Evolutionary conservation across 495 filamentous ascomycete species (phyloP).

Genomic region (Neurospora discreta): DNA sequence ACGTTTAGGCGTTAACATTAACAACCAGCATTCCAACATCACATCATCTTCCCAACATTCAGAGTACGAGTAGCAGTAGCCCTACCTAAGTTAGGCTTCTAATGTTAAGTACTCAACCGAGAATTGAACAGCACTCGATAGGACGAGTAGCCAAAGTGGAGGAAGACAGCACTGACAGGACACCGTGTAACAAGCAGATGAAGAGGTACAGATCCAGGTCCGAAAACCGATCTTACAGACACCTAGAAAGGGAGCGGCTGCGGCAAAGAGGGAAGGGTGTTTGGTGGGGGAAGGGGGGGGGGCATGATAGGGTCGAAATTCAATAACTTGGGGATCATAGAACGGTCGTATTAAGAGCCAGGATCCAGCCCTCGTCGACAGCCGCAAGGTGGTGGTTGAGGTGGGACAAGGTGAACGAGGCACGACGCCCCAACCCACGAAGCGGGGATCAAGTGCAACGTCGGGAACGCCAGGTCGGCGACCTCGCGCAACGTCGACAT

Average conservation of each 20-base stretch:
- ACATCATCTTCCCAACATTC: not conserved
- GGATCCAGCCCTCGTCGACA: not conserved
- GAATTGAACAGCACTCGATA: not conserved
- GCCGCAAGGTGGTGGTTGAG: not conserved
- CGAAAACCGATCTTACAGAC: not conserved
- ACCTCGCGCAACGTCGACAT: conserved; percentile 8
- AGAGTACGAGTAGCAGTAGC: not conserved
- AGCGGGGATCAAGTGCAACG: not conserved
- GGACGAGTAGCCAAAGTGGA: not conserved
- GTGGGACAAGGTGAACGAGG: not conserved
- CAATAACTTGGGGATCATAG: not conserved
- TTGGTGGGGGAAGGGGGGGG: too few relatives aligned
- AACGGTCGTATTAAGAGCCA: not conserved
- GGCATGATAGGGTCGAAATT: not conserved
- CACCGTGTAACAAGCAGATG: not conserved
- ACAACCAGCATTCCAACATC: not conserved
- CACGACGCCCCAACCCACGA: not conserved
- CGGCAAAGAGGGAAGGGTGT: not conserved
- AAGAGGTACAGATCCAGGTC: not conserved
- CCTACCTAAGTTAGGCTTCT: not conserved
- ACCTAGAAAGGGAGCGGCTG: not conserved
- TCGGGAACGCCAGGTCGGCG: conserved; percentile 12
- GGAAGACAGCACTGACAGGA: not conserved
- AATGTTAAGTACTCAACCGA: not conserved
- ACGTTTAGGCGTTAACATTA: not conserved